A percentile compares a stretch with the other conserved stretches of the same genome.
Evolutionary conservation across 2,329 filamentous ascomycete species (phyloP).

Genomic region (Paracorniculantispora psalliotae): DNA sequence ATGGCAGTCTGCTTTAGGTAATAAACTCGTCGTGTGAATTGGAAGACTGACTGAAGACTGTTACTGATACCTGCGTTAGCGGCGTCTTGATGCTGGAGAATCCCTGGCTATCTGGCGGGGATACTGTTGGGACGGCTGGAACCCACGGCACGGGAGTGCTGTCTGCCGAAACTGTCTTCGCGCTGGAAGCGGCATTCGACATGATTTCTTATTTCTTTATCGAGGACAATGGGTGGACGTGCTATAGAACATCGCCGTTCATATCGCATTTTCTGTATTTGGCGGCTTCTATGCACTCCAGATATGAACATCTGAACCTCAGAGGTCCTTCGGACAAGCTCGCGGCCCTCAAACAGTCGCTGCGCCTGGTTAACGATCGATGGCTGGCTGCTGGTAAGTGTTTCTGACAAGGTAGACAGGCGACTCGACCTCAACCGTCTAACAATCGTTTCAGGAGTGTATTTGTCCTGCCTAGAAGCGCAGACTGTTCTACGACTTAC

Average conservation of each 20-base stretch:
- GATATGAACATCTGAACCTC: neutral
- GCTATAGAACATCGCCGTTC: neutral
- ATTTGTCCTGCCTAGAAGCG: neutral
- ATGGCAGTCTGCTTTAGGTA: constrained; percentile 16
- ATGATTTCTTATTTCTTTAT: neutral
- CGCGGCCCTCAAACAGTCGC: neutral
- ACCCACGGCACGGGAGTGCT: neutral
- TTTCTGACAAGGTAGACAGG: too few relatives aligned
- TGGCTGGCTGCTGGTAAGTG: constrained; percentile 6
- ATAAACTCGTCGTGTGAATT: neutral
- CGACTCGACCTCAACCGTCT: too few relatives aligned
- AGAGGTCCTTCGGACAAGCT: neutral
- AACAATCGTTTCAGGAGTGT: neutral
- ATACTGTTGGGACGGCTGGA: neutral
- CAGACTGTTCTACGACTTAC: neutral
- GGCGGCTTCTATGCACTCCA: neutral
- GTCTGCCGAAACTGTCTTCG: neutral
- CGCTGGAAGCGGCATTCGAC: neutral
- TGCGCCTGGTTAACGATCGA: neutral
- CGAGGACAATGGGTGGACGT: neutral
- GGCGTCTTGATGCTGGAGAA: neutral
- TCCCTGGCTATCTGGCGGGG: neutral
- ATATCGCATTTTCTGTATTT: neutral
- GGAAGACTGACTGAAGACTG: neutral
- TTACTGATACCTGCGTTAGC: neutral